Evolutionary conservation across 2,329 filamentous ascomycete species (phyloP).

Genomic region (Fusarium verticillioides): DNA sequence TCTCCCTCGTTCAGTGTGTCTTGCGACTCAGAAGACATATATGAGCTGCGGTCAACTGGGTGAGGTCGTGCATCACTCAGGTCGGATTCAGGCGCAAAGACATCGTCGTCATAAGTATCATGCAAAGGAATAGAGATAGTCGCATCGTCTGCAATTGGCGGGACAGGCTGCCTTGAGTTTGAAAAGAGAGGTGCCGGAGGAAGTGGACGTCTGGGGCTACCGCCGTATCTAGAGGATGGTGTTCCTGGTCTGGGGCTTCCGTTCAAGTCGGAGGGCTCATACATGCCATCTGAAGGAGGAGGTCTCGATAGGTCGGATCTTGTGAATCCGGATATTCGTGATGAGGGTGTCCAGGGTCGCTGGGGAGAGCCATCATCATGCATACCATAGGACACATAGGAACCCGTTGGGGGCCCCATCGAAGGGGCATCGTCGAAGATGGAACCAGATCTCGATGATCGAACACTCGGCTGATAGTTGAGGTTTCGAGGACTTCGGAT

Average conservation of each 20-base stretch:
- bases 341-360: constrained; percentile 68
- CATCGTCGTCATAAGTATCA: constrained; percentile 71
- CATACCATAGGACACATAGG: constrained; percentile 68
- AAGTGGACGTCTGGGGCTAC: constrained; percentile 85
- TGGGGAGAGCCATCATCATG: constrained; percentile 58
- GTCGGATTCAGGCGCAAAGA: constrained; percentile 74
- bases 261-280: constrained; percentile 89
- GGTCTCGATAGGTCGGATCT: constrained; percentile 63
- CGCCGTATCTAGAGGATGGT: constrained; percentile 87
- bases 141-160: constrained; percentile 71
- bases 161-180: constrained; percentile 60
- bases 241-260: constrained; percentile 91
- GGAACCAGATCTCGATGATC: constrained; percentile 60
- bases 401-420: constrained; percentile 71
- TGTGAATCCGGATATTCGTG: constrained; percentile 62
- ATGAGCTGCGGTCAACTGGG: constrained; percentile 65
- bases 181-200: constrained; percentile 90
- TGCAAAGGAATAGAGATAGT: constrained; percentile 78
- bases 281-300: constrained; percentile 75
- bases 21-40: constrained; percentile 62
- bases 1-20: constrained; percentile 63
- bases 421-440: constrained; percentile 66
- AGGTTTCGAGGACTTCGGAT: constrained; percentile 52
- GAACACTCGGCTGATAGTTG: constrained; percentile 64
- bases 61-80: constrained; percentile 64